phyloP scores from a whole-genome alignment of 2,329 filamentous ascomycete species.

The Lachnellula cervina region DNA sequence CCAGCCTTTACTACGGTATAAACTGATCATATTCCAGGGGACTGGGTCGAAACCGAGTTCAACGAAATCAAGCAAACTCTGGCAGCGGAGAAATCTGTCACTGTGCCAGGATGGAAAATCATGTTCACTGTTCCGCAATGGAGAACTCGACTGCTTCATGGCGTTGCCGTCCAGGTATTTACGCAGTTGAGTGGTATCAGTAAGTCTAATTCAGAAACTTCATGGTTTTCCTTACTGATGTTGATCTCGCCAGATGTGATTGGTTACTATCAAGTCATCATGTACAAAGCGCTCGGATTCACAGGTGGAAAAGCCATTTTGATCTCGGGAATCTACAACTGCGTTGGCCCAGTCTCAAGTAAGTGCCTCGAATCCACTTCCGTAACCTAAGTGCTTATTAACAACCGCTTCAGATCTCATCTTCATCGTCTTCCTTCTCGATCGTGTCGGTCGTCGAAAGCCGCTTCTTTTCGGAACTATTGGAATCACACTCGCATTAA shows the following conservation, averaged over 20 bases:
- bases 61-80: slow-evolving; percentile 58
- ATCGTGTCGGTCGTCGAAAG: slow-evolving; percentile 46
- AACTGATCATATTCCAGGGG: slow-evolving; percentile 46
- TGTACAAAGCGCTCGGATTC: slow-evolving; percentile 55
- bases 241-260: slow-evolving; percentile 44
- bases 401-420: slow-evolving; percentile 43
- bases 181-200: slow-evolving; percentile 59
- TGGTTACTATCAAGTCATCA: slow-evolving; percentile 56
- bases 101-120: slow-evolving; percentile 47
- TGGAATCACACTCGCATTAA: slow-evolving; percentile 51
- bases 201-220: slow-evolving; percentile 1
- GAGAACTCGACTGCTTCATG: slow-evolving; percentile 58
- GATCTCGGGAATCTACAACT: slow-evolving; percentile 57
- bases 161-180: slow-evolving; percentile 58
- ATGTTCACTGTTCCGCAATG: slow-evolving; percentile 55
- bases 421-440: slow-evolving; percentile 54
- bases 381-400: background rate
- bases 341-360: slow-evolving; percentile 47
- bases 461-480: slow-evolving; percentile 50
- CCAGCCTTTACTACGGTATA: slow-evolving; percentile 31
- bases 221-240: background rate
- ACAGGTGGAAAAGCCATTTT: slow-evolving; percentile 48
- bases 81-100: slow-evolving; percentile 51
- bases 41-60: slow-evolving; percentile 54
- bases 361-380: slow-evolving; percentile 1